Evolutionary conservation across 176 grass and related monocot genomes (phyloP).

Genomic region (Cenchrus purpureus): DNA sequence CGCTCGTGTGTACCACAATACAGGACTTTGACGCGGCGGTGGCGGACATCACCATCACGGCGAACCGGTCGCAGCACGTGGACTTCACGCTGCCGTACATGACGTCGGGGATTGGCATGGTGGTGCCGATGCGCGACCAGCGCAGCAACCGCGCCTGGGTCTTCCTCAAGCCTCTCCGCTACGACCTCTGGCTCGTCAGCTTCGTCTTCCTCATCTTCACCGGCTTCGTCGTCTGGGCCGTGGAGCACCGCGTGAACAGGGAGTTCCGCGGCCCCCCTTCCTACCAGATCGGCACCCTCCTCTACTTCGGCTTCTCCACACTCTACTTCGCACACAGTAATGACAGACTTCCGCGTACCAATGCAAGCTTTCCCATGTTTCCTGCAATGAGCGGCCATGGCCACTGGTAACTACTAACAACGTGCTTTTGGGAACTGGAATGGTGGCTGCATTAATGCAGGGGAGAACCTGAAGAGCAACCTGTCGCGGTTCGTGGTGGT

Average conservation of each 20-base stretch:
- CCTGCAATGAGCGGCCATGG: not conserved
- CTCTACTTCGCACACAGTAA: slow-evolving; percentile 67
- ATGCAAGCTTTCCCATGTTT: not conserved
- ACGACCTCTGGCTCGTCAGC: slow-evolving; percentile 67
- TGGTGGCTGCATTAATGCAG: slow-evolving; percentile 21
- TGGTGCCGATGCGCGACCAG: slow-evolving; percentile 53
- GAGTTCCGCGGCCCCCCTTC: slow-evolving; percentile 57
- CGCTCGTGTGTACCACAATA: not conserved
- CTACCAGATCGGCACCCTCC: slow-evolving; percentile 60
- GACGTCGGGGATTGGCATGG: slow-evolving; percentile 55
- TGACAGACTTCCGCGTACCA: not conserved
- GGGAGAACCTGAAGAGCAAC: slow-evolving; percentile 62
- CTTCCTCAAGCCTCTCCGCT: slow-evolving; percentile 57
- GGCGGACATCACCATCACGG: slow-evolving; percentile 71
- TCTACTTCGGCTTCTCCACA: slow-evolving; percentile 75
- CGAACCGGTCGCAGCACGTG: slow-evolving; percentile 46
- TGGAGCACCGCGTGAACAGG: slow-evolving; percentile 70
- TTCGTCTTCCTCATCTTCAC: slow-evolving; percentile 64
- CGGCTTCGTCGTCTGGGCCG: slow-evolving; percentile 65
- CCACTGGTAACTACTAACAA: not conserved
- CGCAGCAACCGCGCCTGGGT: slow-evolving; percentile 55
- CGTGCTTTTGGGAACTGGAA: not conserved
- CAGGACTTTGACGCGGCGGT: slow-evolving; percentile 77
- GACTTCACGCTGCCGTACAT: slow-evolving; percentile 83
- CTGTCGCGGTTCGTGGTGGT: slow-evolving; percentile 59